phyloP scores from a whole-genome alignment of 495 filamentous ascomycete species.

The Bathelium albidoporum region DNA sequence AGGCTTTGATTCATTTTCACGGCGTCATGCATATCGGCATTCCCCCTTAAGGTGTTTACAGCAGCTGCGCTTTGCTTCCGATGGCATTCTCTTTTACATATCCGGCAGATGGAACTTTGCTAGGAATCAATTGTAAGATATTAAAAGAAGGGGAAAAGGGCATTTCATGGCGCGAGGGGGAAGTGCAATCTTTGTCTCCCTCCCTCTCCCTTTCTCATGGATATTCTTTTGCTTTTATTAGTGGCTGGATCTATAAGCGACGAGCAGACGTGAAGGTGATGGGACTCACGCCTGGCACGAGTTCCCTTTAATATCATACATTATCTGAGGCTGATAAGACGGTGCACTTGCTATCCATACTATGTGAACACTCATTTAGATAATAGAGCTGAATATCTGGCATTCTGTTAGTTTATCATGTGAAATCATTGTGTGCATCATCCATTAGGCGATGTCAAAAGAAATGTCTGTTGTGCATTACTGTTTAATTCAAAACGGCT shows the following conservation, averaged over 20 bases:
- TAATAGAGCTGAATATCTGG: not conserved
- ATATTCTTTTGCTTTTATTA: not conserved
- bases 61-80: not conserved
- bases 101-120: not conserved
- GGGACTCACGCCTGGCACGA: not conserved
- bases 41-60: not conserved
- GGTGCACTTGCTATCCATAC: not conserved
- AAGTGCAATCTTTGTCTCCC: no score
- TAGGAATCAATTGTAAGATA: not conserved
- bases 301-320: not conserved
- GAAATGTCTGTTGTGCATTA: no score
- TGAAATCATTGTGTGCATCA: no score
- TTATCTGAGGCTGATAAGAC: not conserved
- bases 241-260: not conserved
- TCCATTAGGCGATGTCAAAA: no score
- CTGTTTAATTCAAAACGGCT: no score
- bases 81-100: not conserved
- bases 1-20: not conserved
- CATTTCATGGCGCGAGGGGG: not conserved
- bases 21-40: not conserved
- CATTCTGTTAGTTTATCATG: no score
- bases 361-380: not conserved
- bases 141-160: not conserved
- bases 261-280: not conserved
- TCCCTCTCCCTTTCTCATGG: not conserved